Base-by-base conservation (phyloP, 306 rosid genomes). In the Geum urbanum region DNA sequence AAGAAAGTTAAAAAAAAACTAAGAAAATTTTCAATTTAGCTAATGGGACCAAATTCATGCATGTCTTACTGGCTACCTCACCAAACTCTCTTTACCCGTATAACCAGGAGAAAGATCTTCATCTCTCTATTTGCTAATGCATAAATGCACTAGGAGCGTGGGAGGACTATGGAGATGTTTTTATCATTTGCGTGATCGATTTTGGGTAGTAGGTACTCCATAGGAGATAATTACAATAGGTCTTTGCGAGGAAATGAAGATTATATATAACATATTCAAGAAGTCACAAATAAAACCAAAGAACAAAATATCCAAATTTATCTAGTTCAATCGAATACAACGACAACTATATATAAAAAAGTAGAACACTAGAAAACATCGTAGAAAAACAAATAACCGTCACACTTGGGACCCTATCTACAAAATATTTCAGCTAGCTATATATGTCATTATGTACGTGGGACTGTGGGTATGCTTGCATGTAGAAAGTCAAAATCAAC, bases 401-500 rank as follows among this genome's bases (percentile, higher is more conserved):
- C 40, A 24, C 13, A 4, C 27, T 55, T 19, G 8, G 62, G 12
- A 56, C 12, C 40, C 62, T 24, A 54, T 54, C 59, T 0, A 19
- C 10, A 27, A 32, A 2, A 20, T 24, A 13, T 0, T 14, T 13
- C 20, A 32, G 64, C 15, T 59, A 24, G 5, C 9, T 55, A 55
- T 9, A 32, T 8, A 7, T 43, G 35, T 54, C 35, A 9, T 19
- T 19, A 20, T 50, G 54, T 19, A 20, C n/a, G 54, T 54, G 35
- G 59, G 35, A 54, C 35, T 54, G n/a, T 5, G 39, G 64, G 37
- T 32, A 32, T 3, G 20, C 35, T 59, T 59, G 45, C 45, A 35
- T 32, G 43, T 35, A 14, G 7, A 15, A 59, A 59, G 65, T 59
- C 65, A 59, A 59, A 59, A 59, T 37, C 46, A 59, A 59, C 65